A percentile compares a stretch with the other conserved stretches of the same genome.
Evolutionary conservation across 2,329 filamentous ascomycete genomes (phyloP).

Genomic region (Phaeophleospora eucalypticola): DNA sequence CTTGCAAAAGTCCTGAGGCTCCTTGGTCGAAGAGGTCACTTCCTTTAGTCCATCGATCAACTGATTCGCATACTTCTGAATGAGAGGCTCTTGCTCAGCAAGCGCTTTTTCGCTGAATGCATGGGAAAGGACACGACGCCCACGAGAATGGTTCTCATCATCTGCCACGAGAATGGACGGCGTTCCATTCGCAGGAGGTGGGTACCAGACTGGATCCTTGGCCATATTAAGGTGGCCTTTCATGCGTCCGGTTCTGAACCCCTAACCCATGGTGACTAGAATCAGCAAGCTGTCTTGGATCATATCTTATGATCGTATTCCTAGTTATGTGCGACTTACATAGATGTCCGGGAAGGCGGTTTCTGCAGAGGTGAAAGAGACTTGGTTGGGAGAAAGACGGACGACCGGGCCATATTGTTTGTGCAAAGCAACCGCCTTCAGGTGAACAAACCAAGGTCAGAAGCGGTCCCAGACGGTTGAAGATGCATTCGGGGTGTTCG

Average conservation of each 20-base stretch:
- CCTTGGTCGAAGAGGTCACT: no score
- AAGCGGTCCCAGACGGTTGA: no score
- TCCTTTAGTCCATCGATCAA: conserved; percentile 37
- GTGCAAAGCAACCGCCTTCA: conserved; percentile 49
- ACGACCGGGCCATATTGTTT: conserved; percentile 42
- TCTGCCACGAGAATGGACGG: conserved; percentile 32
- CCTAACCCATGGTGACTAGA: no score
- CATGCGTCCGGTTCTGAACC: no score
- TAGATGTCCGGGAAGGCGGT: conserved; percentile 44
- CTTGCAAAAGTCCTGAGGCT: conserved; percentile 25
- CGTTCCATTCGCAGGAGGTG: conserved; percentile 29
- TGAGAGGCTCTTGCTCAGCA: conserved; percentile 37
- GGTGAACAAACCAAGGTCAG: no score
- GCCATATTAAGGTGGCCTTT: conserved; percentile 33
- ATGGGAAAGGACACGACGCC: conserved; percentile 37
- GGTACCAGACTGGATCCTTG: conserved; percentile 37
- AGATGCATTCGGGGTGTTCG: no score
- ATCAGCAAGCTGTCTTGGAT: no score
- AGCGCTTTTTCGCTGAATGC: conserved; percentile 43
- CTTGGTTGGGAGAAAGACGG: conserved; percentile 39
- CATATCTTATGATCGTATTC: no score
- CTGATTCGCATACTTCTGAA: conserved; percentile 39
- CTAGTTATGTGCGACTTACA: no score
- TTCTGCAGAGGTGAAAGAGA: conserved; percentile 43
- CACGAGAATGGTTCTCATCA: conserved; percentile 37